These are phyloP conservation scores for Sporormia fimetaria DNA, from an alignment of 495 filamentous ascomycete species.

Conservation along the genomic window DNA sequence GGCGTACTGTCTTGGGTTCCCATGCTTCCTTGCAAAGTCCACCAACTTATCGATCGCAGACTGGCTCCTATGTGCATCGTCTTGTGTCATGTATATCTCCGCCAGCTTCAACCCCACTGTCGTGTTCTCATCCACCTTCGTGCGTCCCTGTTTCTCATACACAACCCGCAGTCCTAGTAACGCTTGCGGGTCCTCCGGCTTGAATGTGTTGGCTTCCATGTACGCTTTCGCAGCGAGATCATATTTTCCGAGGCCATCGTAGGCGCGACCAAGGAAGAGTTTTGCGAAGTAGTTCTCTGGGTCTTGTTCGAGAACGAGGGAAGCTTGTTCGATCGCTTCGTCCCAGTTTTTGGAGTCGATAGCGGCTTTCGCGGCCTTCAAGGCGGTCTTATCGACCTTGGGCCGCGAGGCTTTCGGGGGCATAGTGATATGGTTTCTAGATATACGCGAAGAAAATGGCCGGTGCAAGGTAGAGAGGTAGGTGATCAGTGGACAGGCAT, in stretches of 20 bases:
- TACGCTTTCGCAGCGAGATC: conserved; percentile 68
- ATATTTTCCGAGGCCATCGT: conserved; percentile 59
- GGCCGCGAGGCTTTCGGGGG: conserved; percentile 65
- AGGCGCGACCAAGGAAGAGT: conserved; percentile 69
- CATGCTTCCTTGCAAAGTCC: conserved; percentile 54
- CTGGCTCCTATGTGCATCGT: conserved; percentile 62
- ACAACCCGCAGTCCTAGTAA: conserved; percentile 87
- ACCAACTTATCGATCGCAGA: conserved; percentile 72
- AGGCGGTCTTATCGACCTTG: conserved; percentile 63
- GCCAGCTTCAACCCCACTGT: conserved; percentile 59
- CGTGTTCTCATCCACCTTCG: conserved; percentile 63
- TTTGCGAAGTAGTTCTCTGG: conserved; percentile 70
- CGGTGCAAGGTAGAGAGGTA: too few species aligned
- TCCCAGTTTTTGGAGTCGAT: conserved; percentile 72
- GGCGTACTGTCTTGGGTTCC: conserved; percentile 60
- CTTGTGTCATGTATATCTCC: conserved; percentile 44
- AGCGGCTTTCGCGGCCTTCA: conserved; percentile 73
- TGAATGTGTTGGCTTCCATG: conserved; percentile 55
- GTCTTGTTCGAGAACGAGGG: conserved; percentile 56
- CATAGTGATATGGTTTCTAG: conserved; percentile 33
- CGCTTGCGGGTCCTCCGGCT: conserved; percentile 52
- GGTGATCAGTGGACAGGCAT: too few species aligned
- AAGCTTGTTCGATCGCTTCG: conserved; percentile 55
- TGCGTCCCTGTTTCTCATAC: conserved; percentile 62
- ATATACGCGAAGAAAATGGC: too few species aligned